Evolutionary conservation across 208 protist genomes (phyloP).

Genomic region (Wallacemonas sp.): DNA sequence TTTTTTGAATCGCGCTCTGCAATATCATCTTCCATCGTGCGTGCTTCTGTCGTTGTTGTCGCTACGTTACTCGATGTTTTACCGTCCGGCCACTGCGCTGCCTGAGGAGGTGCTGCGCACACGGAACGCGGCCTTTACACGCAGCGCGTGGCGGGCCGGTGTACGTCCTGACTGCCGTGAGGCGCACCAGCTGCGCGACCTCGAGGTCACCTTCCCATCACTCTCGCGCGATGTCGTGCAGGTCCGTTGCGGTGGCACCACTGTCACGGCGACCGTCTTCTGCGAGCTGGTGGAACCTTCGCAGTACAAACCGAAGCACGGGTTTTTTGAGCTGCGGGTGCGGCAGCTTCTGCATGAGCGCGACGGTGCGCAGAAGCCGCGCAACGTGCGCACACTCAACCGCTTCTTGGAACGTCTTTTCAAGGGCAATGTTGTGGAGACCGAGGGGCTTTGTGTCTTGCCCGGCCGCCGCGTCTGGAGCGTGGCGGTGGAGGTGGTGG

Average conservation of each 20-base stretch:
- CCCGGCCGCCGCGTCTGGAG: slow-evolving; percentile 92
- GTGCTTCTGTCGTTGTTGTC: no score
- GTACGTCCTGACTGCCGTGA: slow-evolving; percentile 75
- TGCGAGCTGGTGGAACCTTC: slow-evolving; percentile 94
- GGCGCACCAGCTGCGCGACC: slow-evolving; percentile 63
- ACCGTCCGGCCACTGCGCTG: slow-evolving; percentile 38
- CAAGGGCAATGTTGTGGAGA: slow-evolving; percentile 92
- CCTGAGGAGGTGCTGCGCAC: slow-evolving; percentile 52
- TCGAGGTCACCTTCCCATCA: slow-evolving; percentile 69
- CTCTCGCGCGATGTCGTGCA: slow-evolving; percentile 67
- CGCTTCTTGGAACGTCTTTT: slow-evolving; percentile 87
- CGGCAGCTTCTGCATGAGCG: slow-evolving; percentile 87
- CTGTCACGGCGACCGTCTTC: slow-evolving; percentile 72
- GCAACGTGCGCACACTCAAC: slow-evolving; percentile 25
- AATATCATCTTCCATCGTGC: no score
- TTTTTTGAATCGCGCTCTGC: no score
- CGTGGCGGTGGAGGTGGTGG: slow-evolving; percentile 75
- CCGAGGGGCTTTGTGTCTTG: slow-evolving; percentile 95
- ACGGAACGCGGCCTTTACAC: slow-evolving; percentile 69
- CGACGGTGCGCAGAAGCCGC: slow-evolving; percentile 25
- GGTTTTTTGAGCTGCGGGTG: slow-evolving; percentile 91
- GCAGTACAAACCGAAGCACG: slow-evolving; percentile 93
- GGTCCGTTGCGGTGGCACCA: slow-evolving; percentile 89
- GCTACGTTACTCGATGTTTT: slow-evolving; percentile 29
- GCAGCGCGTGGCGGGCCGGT: slow-evolving; percentile 58